Percentiles rank a stretch among this genome's conserved stretches.
phyloP scores from a whole-genome alignment of 106 monocot species.

The Phalaenopsis equestris region DNA sequence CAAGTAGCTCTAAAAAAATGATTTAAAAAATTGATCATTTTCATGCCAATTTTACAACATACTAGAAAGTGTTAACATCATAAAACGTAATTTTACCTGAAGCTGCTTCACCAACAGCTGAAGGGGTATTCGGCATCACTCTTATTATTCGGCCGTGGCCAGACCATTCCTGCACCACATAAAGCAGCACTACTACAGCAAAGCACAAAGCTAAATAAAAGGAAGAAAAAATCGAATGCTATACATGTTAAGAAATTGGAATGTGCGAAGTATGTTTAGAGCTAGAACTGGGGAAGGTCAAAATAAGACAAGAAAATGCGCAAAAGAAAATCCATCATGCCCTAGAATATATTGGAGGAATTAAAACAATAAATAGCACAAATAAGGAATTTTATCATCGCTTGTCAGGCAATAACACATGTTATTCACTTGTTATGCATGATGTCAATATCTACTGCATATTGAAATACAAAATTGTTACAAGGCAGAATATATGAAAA shows the following conservation, averaged over 20 bases:
- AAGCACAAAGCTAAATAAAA: background rate
- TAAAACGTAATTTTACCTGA: slow-evolving; percentile 47
- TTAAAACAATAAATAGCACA: too few species aligned
- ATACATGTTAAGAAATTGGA: background rate
- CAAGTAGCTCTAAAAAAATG: too few species aligned
- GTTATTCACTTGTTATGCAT: too few species aligned
- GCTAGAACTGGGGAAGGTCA: background rate
- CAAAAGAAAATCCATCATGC: too few species aligned
- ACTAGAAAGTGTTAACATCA: background rate
- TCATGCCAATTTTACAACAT: background rate
- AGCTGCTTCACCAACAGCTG: slow-evolving; percentile 81
- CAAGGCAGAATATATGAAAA: too few species aligned
- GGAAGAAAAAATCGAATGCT: background rate
- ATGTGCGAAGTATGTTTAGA: background rate
- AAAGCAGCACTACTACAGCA: background rate
- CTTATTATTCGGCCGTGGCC: slow-evolving; percentile 77
- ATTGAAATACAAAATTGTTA: too few species aligned
- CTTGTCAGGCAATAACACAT: too few species aligned
- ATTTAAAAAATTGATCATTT: too few species aligned
- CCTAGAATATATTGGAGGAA: too few species aligned
- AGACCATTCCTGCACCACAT: slow-evolving; percentile 61
- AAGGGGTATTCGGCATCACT: slow-evolving; percentile 98
- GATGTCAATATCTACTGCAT: too few species aligned
- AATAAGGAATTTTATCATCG: too few species aligned
- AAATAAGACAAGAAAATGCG: too few species aligned